phyloP scores from a whole-genome alignment of 305 asterid genomes.

The Ajuga reptans region DNA sequence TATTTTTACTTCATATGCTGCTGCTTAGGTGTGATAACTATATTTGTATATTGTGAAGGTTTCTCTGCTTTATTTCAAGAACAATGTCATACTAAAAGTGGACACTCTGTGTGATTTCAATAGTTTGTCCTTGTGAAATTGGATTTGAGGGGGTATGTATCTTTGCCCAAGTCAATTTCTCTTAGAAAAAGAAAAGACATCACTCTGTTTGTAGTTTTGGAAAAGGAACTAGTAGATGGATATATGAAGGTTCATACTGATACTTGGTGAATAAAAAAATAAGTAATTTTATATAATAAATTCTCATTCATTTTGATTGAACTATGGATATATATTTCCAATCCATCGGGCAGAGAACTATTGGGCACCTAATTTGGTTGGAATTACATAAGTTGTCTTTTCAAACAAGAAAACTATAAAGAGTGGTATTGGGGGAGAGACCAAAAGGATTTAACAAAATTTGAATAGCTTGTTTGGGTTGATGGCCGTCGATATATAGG shows the following conservation, averaged over 20 bases:
- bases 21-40: neutral
- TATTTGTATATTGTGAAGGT: neutral
- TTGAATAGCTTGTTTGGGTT: neutral
- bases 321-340: neutral
- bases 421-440: neutral
- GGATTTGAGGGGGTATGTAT: neutral
- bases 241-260: neutral
- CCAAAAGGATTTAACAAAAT: neutral
- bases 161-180: neutral
- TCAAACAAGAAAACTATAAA: neutral
- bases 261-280: neutral
- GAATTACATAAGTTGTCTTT: neutral
- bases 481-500: neutral
- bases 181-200: neutral
- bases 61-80: neutral
- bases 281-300: neutral
- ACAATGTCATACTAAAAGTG: neutral
- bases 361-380: neutral
- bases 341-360: neutral
- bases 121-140: neutral
- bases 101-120: neutral
- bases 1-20: conserved; percentile 1
- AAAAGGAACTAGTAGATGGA: neutral
- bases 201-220: neutral
- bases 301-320: neutral